Evolutionary conservation across 805 yeast species (phyloP), one percentile per base, ranked within the genome.

Genomic region (Candida fluviatilis): DNA sequence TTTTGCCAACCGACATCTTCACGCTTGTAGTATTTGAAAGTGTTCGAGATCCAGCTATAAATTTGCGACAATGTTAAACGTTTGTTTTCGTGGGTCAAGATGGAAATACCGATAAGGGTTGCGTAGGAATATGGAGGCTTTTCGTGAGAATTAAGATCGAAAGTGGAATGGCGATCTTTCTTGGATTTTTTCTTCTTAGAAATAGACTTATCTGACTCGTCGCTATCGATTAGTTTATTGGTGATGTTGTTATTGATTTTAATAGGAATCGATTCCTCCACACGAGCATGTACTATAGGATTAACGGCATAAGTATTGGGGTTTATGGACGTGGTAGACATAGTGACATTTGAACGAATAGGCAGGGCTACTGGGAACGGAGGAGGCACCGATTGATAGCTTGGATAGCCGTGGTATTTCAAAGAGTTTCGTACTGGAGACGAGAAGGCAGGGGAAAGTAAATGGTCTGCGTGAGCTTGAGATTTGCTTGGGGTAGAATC

Each of bases 51-150:
- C 99, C 99, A 91, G 50, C 70, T 73, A 65, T 91, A 91, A 30
- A 91, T 93, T 53, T 88, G 96, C 5, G 71, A 63, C 31, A 68
- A 53, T 3, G 73, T 66, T 40, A 68, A 58, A 37, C 55, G 54
- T 41, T 62, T 64, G 21, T 67, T 69, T 1, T 82, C 80, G n/a
- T 95, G 80, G 43, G 93, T 77, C 47, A 91, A 66, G 35, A 91
- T 85, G 1, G 98, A 91, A 83, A 91, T 82, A 2, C 96, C 96
- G 46, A 91, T 91, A 42, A 91, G 71, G 37, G 89, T 82, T 3
- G 99, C 99, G 56, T 91, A 91, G 4, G 96, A 87, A 58, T 81
- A 90, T 0, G 96, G 96, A 2, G 99, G 99, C 59, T 93, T 91
- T 36, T 64, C 71, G 18, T 79, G 76, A 7, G 81, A 78, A 38